Conservation (phyloP, 129 eudicot species). For the Flaveria trinervia region DNA sequence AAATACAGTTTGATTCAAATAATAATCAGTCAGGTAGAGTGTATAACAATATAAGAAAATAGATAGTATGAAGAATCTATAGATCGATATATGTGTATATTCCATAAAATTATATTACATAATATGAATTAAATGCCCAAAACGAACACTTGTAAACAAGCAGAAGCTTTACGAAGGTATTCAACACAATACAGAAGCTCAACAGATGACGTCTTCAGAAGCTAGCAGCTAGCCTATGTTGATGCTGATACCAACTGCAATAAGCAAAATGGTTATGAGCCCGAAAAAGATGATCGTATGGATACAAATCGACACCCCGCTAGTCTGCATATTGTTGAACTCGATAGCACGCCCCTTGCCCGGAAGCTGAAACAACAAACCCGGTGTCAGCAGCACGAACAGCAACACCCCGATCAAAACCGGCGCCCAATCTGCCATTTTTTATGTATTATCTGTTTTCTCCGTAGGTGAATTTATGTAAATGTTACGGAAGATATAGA, state of each 20-base stretch:
- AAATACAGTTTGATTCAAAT: too few relatives aligned
- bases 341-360: conserved; percentile 50
- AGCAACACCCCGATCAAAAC: conserved; percentile 55
- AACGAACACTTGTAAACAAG: too few relatives aligned
- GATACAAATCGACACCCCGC: conserved; percentile 61
- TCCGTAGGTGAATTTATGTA: background rate
- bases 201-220: conserved; percentile 8
- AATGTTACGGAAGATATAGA: conserved; percentile 31
- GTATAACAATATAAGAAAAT: too few relatives aligned
- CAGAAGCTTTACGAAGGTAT: background rate
- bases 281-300: conserved; percentile 62
- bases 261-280: conserved; percentile 54
- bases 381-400: conserved; percentile 56
- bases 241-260: conserved; percentile 68
- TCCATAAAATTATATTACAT: too few relatives aligned
- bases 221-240: conserved; percentile 39
- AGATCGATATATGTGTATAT: too few relatives aligned
- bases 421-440: conserved; percentile 75
- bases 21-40: too few relatives aligned
- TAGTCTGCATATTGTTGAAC: conserved; percentile 61
- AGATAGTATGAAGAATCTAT: background rate
- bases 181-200: conserved; percentile 7
- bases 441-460: background rate
- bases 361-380: conserved; percentile 66
- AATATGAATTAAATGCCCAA: too few relatives aligned